Conservation (phyloP, 352 stramenopile genomes). For the Pythium coloratum region DNA sequence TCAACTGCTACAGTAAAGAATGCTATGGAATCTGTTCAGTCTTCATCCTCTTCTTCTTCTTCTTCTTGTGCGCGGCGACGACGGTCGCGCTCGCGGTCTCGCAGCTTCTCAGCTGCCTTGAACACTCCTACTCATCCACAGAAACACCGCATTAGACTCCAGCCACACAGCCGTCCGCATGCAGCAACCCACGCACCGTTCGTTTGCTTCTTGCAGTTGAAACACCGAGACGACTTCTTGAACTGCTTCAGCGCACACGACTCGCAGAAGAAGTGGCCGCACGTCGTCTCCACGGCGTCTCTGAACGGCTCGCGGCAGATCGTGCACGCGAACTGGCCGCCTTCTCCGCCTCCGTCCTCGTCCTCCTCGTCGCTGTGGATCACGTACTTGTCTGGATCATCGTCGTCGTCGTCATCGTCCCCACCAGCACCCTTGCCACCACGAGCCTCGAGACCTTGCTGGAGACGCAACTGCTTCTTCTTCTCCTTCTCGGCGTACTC, state of each 20-base stretch:
- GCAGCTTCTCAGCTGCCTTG: slow-evolving; percentile 69
- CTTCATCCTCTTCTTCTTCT: slow-evolving; percentile 12
- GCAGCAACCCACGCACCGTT: slow-evolving; percentile 50
- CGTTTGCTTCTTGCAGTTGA: slow-evolving; percentile 94
- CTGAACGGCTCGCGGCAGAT: slow-evolving; percentile 93
- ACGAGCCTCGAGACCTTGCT: slow-evolving; percentile 43
- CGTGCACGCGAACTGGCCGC: slow-evolving; percentile 92
- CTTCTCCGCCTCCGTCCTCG: slow-evolving; percentile 26
- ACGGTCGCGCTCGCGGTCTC: slow-evolving; percentile 27
- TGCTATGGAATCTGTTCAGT: slow-evolving; percentile 11
- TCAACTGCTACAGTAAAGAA: too few relatives aligned
- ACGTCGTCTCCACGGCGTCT: slow-evolving; percentile 95
- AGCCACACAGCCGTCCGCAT: neutral
- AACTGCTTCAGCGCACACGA: slow-evolving; percentile 89
- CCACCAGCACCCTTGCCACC: slow-evolving; percentile 27
- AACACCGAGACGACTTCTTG: slow-evolving; percentile 85
- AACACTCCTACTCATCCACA: slow-evolving; percentile 39
- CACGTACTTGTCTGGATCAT: slow-evolving; percentile 65
- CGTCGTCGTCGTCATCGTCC: slow-evolving; percentile 54
- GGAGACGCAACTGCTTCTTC: slow-evolving; percentile 78
- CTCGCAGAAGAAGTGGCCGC: slow-evolving; percentile 97
- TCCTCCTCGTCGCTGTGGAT: slow-evolving; percentile 55
- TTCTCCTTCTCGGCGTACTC: slow-evolving; percentile 94
- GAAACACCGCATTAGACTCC: neutral
- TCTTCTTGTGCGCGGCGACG: slow-evolving; percentile 5